Conservation (phyloP, 2,329 filamentous ascomycete species). For the Aspergillus spinulosporus region DNA sequence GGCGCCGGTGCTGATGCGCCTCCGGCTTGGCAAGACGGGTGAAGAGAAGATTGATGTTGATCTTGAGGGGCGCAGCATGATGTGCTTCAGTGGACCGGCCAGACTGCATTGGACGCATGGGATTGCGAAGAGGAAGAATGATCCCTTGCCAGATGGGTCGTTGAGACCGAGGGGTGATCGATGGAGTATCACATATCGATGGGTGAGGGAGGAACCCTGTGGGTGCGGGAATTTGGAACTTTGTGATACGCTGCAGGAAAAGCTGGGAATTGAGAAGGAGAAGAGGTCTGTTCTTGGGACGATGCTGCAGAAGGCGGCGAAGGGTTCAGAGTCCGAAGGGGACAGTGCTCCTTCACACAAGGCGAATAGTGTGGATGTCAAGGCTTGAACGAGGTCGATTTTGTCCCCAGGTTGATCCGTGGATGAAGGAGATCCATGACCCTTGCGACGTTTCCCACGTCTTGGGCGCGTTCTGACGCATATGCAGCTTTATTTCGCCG, state of each 20-base stretch:
- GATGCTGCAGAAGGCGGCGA: background rate
- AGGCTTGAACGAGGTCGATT: too few relatives aligned
- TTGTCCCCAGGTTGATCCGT: too few relatives aligned
- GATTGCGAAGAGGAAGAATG: constrained; percentile 57
- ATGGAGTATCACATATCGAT: constrained; percentile 60
- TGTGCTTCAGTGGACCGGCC: constrained; percentile 53
- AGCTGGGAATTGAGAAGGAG: constrained; percentile 51
- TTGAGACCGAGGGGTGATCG: constrained; percentile 47
- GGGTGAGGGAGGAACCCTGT: constrained; percentile 52
- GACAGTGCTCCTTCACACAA: too few relatives aligned
- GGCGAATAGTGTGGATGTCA: too few relatives aligned
- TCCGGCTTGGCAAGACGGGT: constrained; percentile 27
- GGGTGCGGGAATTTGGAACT: constrained; percentile 53
- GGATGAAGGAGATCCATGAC: too few relatives aligned
- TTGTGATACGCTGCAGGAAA: constrained; percentile 54
- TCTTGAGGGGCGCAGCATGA: constrained; percentile 51
- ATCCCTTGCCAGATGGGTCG: constrained; percentile 48
- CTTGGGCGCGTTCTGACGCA: too few relatives aligned
- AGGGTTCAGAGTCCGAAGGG: background rate
- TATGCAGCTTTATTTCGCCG: too few relatives aligned
- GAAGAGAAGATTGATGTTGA: constrained; percentile 46
- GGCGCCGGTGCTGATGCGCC: constrained; percentile 35
- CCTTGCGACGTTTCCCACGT: too few relatives aligned
- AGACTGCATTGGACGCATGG: constrained; percentile 60
- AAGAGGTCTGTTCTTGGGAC: constrained; percentile 37